These are phyloP conservation scores for Mucor plumbeus DNA, from an alignment of 371 early-diverging fungal species.

Conservation along the genomic window DNA sequence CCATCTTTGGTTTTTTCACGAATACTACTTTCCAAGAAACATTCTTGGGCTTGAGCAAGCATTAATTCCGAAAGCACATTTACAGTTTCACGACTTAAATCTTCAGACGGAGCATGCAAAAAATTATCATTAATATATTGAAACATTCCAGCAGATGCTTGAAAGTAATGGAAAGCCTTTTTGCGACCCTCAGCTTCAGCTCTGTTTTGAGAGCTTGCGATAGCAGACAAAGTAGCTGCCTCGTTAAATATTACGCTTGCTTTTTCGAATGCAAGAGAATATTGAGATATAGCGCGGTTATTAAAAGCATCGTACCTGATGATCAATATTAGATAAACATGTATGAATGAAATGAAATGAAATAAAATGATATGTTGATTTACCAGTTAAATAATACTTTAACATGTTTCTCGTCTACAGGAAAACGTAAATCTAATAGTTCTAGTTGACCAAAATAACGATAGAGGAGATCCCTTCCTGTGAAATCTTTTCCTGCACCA, in stretches of 20 bases:
- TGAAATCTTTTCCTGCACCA: constrained; percentile 90
- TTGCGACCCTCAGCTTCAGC: constrained; percentile 80
- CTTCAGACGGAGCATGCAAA: constrained; percentile 92
- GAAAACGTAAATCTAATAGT: constrained; percentile 91
- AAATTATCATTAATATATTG: constrained; percentile 96
- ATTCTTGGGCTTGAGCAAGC: constrained; percentile 96
- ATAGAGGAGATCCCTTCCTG: constrained; percentile 91
- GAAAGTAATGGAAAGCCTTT: constrained; percentile 86
- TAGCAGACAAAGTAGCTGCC: constrained; percentile 79
- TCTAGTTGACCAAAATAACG: constrained; percentile 97
- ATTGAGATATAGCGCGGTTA: constrained; percentile 62
- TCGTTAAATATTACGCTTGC: constrained; percentile 95
- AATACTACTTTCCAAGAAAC: constrained; percentile 85
- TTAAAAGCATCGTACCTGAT: constrained; percentile 88
- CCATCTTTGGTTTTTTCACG: constrained; percentile 85
- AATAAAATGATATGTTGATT: constrained; percentile 9
- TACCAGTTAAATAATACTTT: constrained; percentile 91
- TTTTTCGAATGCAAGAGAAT: constrained; percentile 95
- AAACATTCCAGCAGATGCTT: constrained; percentile 92
- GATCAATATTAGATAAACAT: neutral
- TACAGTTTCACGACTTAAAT: constrained; percentile 88
- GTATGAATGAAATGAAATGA: neutral
- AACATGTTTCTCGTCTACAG: constrained; percentile 88
- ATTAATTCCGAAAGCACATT: constrained; percentile 82
- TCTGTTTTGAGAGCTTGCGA: constrained; percentile 75